Percentiles rank a stretch among this genome's conserved stretches.
Evolutionary conservation across 2,329 filamentous ascomycete genomes (phyloP).

Genomic region (Botrytis byssoidea): DNA sequence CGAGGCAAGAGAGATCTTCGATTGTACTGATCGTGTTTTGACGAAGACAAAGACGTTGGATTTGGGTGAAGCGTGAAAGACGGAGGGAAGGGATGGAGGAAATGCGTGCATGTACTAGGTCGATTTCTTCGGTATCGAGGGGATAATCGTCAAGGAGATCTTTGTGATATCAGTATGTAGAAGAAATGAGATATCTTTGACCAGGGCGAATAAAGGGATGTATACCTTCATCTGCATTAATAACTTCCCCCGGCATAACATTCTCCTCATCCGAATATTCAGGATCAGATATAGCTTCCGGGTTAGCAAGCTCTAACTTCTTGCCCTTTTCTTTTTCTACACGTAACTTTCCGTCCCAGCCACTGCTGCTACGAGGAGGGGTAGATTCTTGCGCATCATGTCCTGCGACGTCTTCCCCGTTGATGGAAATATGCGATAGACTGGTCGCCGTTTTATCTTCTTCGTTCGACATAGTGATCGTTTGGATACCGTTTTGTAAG

Average conservation of each 20-base stretch:
- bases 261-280: constrained; percentile 79
- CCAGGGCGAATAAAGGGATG: neutral
- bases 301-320: constrained; percentile 68
- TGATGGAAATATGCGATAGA: constrained; percentile 33
- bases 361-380: constrained; percentile 54
- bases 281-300: constrained; percentile 78
- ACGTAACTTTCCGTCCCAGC: constrained; percentile 82
- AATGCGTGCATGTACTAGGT: constrained; percentile 85
- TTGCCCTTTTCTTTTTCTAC: constrained; percentile 54
- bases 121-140: constrained; percentile 70
- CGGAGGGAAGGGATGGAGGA: constrained; percentile 71
- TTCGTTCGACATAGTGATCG: constrained; percentile 26
- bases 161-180: constrained; percentile 35
- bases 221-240: constrained; percentile 77
- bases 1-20: constrained; percentile 67
- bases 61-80: constrained; percentile 79
- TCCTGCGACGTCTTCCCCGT: constrained; percentile 30
- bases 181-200: neutral
- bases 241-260: constrained; percentile 68
- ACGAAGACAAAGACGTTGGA: constrained; percentile 79
- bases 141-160: constrained; percentile 62
- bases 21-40: constrained; percentile 87
- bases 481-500: neutral
- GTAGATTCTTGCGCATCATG: constrained; percentile 31
- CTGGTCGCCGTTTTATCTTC: constrained; percentile 28